Evolutionary conservation across 768 basidiomycete genomes (phyloP).

Genomic region (Candolleomyces efflorescens): DNA sequence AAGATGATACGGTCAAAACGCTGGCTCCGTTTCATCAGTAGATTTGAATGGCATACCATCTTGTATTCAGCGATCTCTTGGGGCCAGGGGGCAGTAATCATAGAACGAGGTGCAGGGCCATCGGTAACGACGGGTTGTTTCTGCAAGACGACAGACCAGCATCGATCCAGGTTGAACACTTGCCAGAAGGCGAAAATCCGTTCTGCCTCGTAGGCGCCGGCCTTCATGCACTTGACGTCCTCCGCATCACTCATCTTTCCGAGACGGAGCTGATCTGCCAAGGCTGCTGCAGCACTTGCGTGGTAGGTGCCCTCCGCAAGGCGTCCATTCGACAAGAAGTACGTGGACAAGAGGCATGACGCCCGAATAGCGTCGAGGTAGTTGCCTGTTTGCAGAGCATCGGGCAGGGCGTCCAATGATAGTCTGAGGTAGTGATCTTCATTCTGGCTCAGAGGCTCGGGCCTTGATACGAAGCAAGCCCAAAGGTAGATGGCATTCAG

Average conservation of each 20-base stretch:
- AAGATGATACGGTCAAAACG: not conserved
- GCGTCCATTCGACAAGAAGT: slow-evolving; percentile 74
- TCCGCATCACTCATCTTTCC: slow-evolving; percentile 34
- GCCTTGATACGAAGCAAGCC: slow-evolving; percentile 77
- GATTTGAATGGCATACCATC: slow-evolving; percentile 31
- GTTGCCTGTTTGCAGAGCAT: slow-evolving; percentile 55
- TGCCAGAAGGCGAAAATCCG: slow-evolving; percentile 80
- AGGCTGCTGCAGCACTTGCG: slow-evolving; percentile 65
- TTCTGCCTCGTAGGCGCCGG: slow-evolving; percentile 61
- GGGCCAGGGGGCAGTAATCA: slow-evolving; percentile 76
- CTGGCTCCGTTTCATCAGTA: no score
- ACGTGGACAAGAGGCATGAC: slow-evolving; percentile 69
- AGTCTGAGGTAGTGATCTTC: slow-evolving; percentile 68
- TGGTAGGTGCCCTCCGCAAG: slow-evolving; percentile 78
- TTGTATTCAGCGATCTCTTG: slow-evolving; percentile 70
- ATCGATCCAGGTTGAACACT: slow-evolving; percentile 74
- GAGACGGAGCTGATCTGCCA: slow-evolving; percentile 72
- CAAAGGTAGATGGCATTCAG: slow-evolving; percentile 82
- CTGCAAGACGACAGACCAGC: slow-evolving; percentile 73
- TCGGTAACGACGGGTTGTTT: slow-evolving; percentile 67
- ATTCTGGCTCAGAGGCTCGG: slow-evolving; percentile 64
- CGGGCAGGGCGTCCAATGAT: slow-evolving; percentile 57
- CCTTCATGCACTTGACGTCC: slow-evolving; percentile 55
- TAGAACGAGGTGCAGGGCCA: slow-evolving; percentile 47
- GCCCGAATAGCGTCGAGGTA: slow-evolving; percentile 72